These are phyloP conservation scores for Geranium incanum DNA, from an alignment of 441 rosid species.

Conservation along the genomic window DNA sequence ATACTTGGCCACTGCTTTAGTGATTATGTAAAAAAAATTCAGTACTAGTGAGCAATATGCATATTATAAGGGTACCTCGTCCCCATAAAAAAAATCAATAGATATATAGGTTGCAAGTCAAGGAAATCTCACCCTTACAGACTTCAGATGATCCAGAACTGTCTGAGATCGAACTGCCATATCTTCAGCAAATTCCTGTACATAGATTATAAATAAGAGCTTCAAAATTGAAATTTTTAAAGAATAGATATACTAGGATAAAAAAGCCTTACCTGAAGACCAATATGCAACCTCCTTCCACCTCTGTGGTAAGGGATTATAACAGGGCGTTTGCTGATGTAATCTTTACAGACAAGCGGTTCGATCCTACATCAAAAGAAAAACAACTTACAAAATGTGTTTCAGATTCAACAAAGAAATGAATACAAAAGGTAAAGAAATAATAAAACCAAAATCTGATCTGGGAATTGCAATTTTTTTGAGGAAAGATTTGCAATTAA, in stretches of 20 bases:
- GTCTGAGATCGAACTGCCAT: constrained; percentile 68
- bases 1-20: not conserved
- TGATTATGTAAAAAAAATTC: not conserved
- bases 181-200: constrained; percentile 78
- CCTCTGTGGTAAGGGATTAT: constrained; percentile 94
- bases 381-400: constrained; percentile 14
- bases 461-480: not conserved
- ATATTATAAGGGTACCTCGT: constrained; percentile 1
- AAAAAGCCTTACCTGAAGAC: constrained; percentile 52
- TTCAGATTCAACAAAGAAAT: constrained; percentile 10
- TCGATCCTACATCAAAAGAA: constrained; percentile 53
- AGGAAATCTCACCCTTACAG: constrained; percentile 46
- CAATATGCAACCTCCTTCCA: constrained; percentile 91
- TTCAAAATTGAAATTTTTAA: not conserved
- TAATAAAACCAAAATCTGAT: not conserved
- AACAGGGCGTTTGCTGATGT: constrained; percentile 58
- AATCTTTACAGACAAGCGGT: constrained; percentile 92
- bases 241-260: constrained; percentile 4
- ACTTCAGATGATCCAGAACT: constrained; percentile 46
- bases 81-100: constrained; percentile 8
- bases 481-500: too few relatives aligned
- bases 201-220: not conserved
- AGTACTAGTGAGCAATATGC: not conserved
- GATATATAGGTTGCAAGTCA: constrained; percentile 9
- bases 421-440: constrained; percentile 4